phyloP scores from a whole-genome alignment of 768 basidiomycete genomes.

The Terana coerulea region DNA sequence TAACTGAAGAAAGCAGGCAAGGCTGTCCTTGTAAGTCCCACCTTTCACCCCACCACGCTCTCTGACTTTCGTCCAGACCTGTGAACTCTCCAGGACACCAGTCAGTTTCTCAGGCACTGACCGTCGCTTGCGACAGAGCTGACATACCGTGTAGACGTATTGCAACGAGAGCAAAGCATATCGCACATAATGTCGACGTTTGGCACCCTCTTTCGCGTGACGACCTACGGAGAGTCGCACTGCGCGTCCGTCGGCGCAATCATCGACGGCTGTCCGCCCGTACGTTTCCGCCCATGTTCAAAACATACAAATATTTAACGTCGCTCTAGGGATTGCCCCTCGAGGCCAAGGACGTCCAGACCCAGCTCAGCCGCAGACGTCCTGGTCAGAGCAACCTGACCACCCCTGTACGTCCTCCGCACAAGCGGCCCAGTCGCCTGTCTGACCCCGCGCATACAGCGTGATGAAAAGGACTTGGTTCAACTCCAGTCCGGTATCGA shows the following conservation, averaged over 20 bases:
- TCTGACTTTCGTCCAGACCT: constrained; percentile 9
- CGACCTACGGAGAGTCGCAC: constrained; percentile 97
- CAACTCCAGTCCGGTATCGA: constrained; percentile 92
- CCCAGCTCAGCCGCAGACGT: constrained; percentile 84
- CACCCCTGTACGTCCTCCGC: constrained; percentile 68
- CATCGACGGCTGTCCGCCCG: constrained; percentile 96
- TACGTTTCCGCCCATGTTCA: constrained; percentile 34
- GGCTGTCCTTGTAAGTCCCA: constrained; percentile 16
- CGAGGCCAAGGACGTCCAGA: constrained; percentile 79
- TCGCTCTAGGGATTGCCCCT: constrained; percentile 72
- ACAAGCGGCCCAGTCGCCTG: neutral
- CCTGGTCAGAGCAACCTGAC: constrained; percentile 97
- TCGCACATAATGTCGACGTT: constrained; percentile 80
- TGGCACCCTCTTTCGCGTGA: constrained; percentile 88
- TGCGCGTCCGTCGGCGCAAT: constrained; percentile 97
- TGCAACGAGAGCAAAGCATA: neutral
- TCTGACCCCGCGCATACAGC: constrained; percentile 8
- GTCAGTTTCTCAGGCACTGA: too few relatives aligned
- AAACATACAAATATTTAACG: too few relatives aligned
- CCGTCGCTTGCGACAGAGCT: neutral
- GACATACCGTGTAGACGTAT: neutral
- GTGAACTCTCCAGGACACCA: neutral
- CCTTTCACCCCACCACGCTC: neutral
- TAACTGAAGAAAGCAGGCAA: constrained; percentile 5
- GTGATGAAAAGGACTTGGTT: constrained; percentile 89